A percentile compares a stretch with the other conserved stretches of the same genome.
Evolutionary conservation across 352 stramenopile species (phyloP).

Genomic region (Globisporangium yorkense): DNA sequence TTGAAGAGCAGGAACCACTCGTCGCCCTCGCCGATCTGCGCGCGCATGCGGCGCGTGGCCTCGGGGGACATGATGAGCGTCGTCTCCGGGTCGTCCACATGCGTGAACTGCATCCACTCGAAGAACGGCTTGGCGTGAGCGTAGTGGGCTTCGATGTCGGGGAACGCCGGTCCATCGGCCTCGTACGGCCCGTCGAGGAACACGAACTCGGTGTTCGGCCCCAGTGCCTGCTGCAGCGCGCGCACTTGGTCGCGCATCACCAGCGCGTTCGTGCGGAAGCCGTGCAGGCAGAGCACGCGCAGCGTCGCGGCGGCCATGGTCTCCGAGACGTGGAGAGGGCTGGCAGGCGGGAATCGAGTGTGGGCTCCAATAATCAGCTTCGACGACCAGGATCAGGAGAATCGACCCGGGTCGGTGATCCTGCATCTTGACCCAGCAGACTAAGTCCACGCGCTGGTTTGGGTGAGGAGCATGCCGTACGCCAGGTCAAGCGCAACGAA

Average conservation of each 20-base stretch:
- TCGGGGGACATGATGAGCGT: conserved; percentile 17
- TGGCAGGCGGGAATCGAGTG: too few species aligned
- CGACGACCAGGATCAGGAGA: too few species aligned
- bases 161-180: conserved; percentile 17
- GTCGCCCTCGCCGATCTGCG: not conserved
- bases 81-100: conserved; percentile 4
- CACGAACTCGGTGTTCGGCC: conserved; percentile 28
- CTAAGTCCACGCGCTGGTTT: too few species aligned
- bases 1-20: conserved; percentile 20
- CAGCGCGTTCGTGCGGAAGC: conserved; percentile 42
- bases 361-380: too few species aligned
- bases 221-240: conserved; percentile 26
- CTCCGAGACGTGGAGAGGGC: conserved; percentile 10
- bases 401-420: too few species aligned
- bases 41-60: not conserved
- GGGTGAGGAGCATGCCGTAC: too few species aligned
- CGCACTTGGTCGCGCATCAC: conserved; percentile 43
- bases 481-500: too few species aligned
- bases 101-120: conserved; percentile 22
- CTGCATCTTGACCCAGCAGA: too few species aligned
- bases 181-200: conserved; percentile 38
- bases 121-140: conserved; percentile 27
- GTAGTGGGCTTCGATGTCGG: conserved; percentile 27
- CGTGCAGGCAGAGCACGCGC: conserved; percentile 45
- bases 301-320: conserved; percentile 11